A percentile compares a stretch with the other conserved stretches of the same genome.
phyloP scores from a whole-genome alignment of 768 basidiomycete species.

The Pulveroboletus sp. region DNA sequence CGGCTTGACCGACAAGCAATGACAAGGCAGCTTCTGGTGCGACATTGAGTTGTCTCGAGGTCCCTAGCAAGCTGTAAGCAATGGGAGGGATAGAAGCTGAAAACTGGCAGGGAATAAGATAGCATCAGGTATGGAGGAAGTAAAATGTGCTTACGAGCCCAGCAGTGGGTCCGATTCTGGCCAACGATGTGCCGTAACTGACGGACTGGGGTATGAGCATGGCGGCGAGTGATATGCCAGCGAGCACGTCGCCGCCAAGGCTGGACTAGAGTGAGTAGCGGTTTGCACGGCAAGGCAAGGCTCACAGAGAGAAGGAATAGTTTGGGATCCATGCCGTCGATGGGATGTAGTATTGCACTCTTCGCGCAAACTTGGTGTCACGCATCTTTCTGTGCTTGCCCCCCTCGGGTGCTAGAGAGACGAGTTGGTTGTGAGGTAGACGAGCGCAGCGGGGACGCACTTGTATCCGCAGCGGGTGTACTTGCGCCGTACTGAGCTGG shows the following conservation, averaged over 20 bases:
- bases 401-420: conserved; percentile 8
- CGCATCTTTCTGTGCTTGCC: conserved; percentile 15
- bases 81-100: conserved; percentile 85
- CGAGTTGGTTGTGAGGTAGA: neutral
- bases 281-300: conserved; percentile 4
- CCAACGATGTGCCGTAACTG: conserved; percentile 87
- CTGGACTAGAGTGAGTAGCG: conserved; percentile 28
- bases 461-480: conserved; percentile 13
- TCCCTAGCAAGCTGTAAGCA: conserved; percentile 88
- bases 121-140: neutral
- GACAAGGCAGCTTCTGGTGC: conserved; percentile 89
- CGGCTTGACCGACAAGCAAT: conserved; percentile 83
- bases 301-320: conserved; percentile 68
- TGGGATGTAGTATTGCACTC: conserved; percentile 73
- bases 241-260: conserved; percentile 70
- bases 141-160: conserved; percentile 60
- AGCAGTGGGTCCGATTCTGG: conserved; percentile 79
- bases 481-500: conserved; percentile 18
- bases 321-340: conserved; percentile 77
- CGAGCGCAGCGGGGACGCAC: conserved; percentile 8
- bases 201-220: conserved; percentile 87
- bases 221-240: conserved; percentile 81
- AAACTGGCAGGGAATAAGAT: conserved; percentile 47
- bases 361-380: conserved; percentile 40
- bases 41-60: conserved; percentile 76